Percentiles rank a stretch among this genome's conserved stretches.
phyloP scores from a whole-genome alignment of 2,329 filamentous ascomycete genomes.

The Pseudogymnoascus verrucosus region DNA sequence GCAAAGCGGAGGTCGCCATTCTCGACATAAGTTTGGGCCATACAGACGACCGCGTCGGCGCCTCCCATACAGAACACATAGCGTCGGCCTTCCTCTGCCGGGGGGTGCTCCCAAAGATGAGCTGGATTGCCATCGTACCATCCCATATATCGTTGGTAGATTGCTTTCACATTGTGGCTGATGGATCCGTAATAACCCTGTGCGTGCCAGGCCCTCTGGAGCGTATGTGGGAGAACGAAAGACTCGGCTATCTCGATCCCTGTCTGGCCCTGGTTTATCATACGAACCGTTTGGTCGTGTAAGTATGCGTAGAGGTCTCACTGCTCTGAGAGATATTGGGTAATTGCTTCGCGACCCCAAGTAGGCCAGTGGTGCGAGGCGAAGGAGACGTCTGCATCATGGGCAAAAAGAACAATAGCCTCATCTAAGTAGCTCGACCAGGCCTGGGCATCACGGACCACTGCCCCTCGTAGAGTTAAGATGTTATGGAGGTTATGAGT shows the following conservation, averaged over 20 bases:
- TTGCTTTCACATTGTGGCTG: constrained; percentile 34
- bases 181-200: constrained; percentile 33
- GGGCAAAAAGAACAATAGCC: constrained; percentile 29
- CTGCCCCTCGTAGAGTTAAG: constrained; percentile 33
- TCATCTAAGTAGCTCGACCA: constrained; percentile 34
- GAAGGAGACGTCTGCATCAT: constrained; percentile 29
- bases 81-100: constrained; percentile 26
- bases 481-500: constrained; percentile 37
- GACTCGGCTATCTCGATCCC: constrained; percentile 34
- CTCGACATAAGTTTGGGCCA: constrained; percentile 25
- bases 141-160: constrained; percentile 28
- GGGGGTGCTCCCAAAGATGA: constrained; percentile 31
- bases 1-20: constrained; percentile 33
- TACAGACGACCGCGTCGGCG: constrained; percentile 23
- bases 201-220: constrained; percentile 26
- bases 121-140: constrained; percentile 28
- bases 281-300: constrained; percentile 33
- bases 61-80: constrained; percentile 34
- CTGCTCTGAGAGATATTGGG: constrained; percentile 27
- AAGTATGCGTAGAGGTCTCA: constrained; percentile 34
- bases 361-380: constrained; percentile 36
- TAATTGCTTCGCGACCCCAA: constrained; percentile 27
- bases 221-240: constrained; percentile 27
- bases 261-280: constrained; percentile 32
- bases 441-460: constrained; percentile 33